Evolutionary conservation across 257 asterid genomes (phyloP).

Genomic region (Leonotis leonurus): DNA sequence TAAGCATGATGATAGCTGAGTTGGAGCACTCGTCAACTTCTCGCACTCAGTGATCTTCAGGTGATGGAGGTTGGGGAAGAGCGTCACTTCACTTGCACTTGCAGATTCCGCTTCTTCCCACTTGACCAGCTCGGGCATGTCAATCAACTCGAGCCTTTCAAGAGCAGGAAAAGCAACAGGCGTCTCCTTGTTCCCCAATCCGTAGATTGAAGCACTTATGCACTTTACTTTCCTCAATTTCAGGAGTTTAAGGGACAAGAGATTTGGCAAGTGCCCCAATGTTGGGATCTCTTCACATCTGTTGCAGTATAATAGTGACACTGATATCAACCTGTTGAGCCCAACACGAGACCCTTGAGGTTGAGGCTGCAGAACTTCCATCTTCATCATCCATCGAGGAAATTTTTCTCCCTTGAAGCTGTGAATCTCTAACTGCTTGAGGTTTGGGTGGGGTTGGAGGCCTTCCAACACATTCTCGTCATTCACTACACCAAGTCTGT

Average conservation of each 20-base stretch:
- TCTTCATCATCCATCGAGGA: not conserved
- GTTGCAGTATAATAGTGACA: not conserved
- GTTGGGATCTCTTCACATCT: not conserved
- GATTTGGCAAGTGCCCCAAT: constrained; percentile 6
- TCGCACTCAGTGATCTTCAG: too few relatives aligned
- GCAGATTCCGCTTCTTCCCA: too few relatives aligned
- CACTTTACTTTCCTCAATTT: not conserved
- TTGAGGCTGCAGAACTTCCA: not conserved
- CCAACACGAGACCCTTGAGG: not conserved
- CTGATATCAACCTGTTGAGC: not conserved
- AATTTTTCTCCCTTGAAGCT: not conserved
- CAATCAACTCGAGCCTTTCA: not conserved
- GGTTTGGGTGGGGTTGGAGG: not conserved
- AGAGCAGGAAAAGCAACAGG: not conserved
- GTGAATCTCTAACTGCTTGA: not conserved
- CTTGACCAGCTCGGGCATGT: too few relatives aligned
- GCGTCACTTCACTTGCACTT: too few relatives aligned
- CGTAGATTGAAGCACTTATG: not conserved
- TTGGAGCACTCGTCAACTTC: too few relatives aligned
- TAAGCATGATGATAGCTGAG: too few relatives aligned
- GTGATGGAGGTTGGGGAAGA: too few relatives aligned
- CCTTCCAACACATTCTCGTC: constrained; percentile 7
- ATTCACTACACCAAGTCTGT: not conserved
- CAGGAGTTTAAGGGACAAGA: not conserved
- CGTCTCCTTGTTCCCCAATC: not conserved